phyloP scores from a whole-genome alignment of 208 protist genomes.

The Crithidia bombi region DNA sequence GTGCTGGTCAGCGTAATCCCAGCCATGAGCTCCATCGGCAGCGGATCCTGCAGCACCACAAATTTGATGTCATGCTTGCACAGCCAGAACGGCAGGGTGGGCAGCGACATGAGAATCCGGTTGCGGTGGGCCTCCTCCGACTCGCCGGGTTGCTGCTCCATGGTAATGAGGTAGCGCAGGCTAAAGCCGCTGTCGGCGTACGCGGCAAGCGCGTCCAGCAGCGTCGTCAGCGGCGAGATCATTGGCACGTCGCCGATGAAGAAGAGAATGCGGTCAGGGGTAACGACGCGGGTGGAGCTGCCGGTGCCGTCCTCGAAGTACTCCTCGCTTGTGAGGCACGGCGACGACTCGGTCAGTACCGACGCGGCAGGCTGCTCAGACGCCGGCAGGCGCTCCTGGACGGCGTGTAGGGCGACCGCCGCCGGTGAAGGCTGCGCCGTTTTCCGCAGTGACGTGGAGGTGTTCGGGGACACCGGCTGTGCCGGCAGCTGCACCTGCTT shows the following conservation, averaged over 20 bases:
- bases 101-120: slow-evolving; percentile 23
- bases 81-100: slow-evolving; percentile 48
- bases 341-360: neutral
- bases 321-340: slow-evolving; percentile 8
- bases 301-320: slow-evolving; percentile 13
- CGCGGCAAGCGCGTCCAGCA: slow-evolving; percentile 42
- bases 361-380: neutral
- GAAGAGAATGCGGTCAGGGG: slow-evolving; percentile 40
- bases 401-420: slow-evolving; percentile 5
- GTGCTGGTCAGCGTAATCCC: neutral
- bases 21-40: slow-evolving; percentile 25
- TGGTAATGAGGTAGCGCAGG: slow-evolving; percentile 33
- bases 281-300: slow-evolving; percentile 4
- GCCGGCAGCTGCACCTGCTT: slow-evolving; percentile 20
- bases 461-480: neutral
- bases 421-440: slow-evolving; percentile 1
- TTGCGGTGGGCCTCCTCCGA: slow-evolving; percentile 22
- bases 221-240: slow-evolving; percentile 42
- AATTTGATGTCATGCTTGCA: slow-evolving; percentile 49
- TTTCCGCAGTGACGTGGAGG: neutral
- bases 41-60: slow-evolving; percentile 50
- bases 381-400: slow-evolving; percentile 1
- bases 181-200: slow-evolving; percentile 31
- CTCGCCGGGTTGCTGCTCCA: slow-evolving; percentile 11
- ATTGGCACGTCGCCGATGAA: slow-evolving; percentile 46